Evolutionary conservation across 2,329 filamentous ascomycete species (phyloP).

Genomic region (Sarocladium strictum): DNA sequence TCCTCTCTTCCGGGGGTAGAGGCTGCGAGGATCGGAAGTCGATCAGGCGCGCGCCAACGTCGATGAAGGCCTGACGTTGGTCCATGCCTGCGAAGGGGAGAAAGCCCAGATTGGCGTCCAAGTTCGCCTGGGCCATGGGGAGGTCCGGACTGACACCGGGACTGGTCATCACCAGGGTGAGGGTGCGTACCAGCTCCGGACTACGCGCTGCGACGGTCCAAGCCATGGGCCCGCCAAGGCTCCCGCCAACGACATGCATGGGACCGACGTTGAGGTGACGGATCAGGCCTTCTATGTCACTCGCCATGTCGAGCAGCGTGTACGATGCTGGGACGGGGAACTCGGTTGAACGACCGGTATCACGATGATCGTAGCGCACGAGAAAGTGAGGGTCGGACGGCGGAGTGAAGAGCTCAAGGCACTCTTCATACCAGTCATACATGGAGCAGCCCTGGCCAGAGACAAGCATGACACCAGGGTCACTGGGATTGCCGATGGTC

Average conservation of each 20-base stretch:
- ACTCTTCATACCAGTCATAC: conserved; percentile 18
- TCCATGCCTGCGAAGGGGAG: not conserved
- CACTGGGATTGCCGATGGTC: conserved; percentile 18
- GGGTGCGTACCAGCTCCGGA: conserved; percentile 15
- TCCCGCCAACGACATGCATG: conserved; percentile 20
- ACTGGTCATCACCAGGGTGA: conserved; percentile 19
- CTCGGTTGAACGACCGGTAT: conserved; percentile 19
- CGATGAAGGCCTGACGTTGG: not conserved
- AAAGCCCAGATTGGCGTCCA: conserved; percentile 6
- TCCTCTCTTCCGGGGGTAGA: not conserved
- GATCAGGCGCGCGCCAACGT: not conserved
- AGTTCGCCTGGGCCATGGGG: conserved; percentile 13
- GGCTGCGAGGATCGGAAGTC: conserved; percentile 3
- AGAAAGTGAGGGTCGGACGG: conserved; percentile 13
- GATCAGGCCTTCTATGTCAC: conserved; percentile 21
- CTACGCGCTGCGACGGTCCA: conserved; percentile 17
- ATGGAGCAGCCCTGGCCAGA: conserved; percentile 18
- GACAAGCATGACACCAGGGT: conserved; percentile 21
- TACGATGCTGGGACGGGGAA: conserved; percentile 19
- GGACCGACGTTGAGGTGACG: conserved; percentile 18
- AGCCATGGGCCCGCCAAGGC: conserved; percentile 21
- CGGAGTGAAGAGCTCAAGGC: conserved; percentile 16
- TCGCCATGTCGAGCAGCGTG: conserved; percentile 20
- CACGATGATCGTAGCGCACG: conserved; percentile 19
- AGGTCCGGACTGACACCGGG: conserved; percentile 15